Evolutionary conservation across 495 filamentous ascomycete species (phyloP).

Genomic region (Lepraria neglecta): DNA sequence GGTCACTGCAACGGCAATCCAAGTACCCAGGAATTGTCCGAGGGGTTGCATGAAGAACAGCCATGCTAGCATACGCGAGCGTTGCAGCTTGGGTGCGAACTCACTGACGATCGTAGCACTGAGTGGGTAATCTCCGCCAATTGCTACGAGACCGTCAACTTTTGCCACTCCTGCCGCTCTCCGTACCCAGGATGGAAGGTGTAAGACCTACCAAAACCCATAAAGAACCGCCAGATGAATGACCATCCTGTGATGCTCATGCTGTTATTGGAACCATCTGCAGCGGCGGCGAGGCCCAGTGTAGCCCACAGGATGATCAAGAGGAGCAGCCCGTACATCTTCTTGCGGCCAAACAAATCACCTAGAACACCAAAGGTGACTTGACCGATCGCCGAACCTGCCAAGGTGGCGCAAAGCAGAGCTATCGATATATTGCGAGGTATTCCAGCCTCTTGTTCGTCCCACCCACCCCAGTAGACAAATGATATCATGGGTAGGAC

Average conservation of each 20-base stretch:
- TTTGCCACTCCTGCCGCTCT: background rate
- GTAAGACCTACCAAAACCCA: background rate
- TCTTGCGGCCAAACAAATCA: background rate
- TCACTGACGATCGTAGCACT: background rate
- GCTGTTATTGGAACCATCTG: background rate
- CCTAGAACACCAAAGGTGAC: background rate
- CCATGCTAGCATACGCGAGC: background rate
- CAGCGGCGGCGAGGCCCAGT: background rate
- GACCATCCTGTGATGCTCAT: conserved; percentile 1
- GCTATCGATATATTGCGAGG: background rate
- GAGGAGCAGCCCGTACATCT: background rate
- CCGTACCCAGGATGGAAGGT: no score
- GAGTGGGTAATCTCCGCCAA: conserved; percentile 6
- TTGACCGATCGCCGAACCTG: background rate
- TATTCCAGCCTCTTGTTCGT: background rate
- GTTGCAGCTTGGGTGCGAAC: background rate
- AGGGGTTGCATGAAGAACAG: conserved; percentile 3
- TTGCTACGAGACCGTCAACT: background rate
- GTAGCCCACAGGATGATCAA: background rate
- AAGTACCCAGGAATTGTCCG: background rate
- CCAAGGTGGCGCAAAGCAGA: background rate
- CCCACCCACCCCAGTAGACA: background rate
- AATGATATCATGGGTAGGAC: conserved; percentile 1
- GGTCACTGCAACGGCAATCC: background rate
- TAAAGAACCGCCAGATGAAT: conserved; percentile 1